These are phyloP conservation scores for Candida gorgasii DNA, from an alignment of 805 yeast genomes.

Conservation along the genomic window DNA sequence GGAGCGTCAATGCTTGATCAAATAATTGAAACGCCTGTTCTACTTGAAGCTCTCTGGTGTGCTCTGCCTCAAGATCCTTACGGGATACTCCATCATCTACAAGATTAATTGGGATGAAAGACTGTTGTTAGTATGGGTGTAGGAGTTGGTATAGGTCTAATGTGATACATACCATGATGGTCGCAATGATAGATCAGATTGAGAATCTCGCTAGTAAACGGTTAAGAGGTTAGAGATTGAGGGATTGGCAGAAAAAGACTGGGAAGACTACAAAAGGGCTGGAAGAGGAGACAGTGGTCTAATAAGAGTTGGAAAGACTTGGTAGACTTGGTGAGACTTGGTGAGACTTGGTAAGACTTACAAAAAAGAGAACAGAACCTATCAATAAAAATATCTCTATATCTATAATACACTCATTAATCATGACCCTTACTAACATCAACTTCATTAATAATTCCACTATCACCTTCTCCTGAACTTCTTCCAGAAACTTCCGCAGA, in stretches of 20 bases:
- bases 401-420: too few species aligned
- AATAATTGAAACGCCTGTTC: constrained; percentile 82
- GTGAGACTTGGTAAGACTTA: too few species aligned
- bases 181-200: neutral
- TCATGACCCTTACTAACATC: neutral
- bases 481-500: neutral
- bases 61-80: constrained; percentile 67
- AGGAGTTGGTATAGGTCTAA: too few species aligned
- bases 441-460: neutral
- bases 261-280: too few species aligned
- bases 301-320: too few species aligned
- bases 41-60: constrained; percentile 85
- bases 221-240: too few species aligned
- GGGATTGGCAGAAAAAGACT: too few species aligned
- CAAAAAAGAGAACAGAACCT: too few species aligned
- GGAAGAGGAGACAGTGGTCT: too few species aligned
- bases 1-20: constrained; percentile 65
- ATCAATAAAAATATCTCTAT: too few species aligned
- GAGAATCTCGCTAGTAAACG: neutral
- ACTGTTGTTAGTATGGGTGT: constrained; percentile 39
- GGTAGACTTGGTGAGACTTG: too few species aligned
- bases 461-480: neutral
- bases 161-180: neutral
- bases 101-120: constrained; percentile 78
- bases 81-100: constrained; percentile 67